Conservation (phyloP, 2,329 filamentous ascomycete genomes). For the Exophiala bonariae region DNA sequence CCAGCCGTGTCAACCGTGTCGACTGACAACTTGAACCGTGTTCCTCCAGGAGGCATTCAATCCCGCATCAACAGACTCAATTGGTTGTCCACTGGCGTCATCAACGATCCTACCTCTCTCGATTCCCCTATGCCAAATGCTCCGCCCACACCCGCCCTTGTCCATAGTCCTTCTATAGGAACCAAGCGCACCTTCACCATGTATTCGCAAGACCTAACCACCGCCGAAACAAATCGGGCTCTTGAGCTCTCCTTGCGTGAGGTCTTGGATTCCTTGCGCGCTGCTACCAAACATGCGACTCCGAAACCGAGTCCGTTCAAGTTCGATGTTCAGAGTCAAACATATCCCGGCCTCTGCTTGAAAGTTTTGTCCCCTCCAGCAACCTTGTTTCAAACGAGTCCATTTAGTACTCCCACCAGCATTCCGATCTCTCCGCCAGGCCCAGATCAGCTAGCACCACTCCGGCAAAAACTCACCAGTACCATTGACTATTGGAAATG, state of each 20-base stretch:
- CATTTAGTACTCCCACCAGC: conserved; percentile 73
- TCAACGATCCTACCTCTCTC: conserved; percentile 67
- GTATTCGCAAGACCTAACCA: conserved; percentile 24
- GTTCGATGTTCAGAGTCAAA: conserved; percentile 81
- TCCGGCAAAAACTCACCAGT: conserved; percentile 66
- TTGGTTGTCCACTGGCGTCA: conserved; percentile 77
- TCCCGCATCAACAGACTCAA: conserved; percentile 59
- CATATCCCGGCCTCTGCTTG: conserved; percentile 81
- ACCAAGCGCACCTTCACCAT: conserved; percentile 25
- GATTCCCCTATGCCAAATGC: conserved; percentile 44
- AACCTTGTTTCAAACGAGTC: conserved; percentile 72
- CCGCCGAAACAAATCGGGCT: conserved; percentile 71
- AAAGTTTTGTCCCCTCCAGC: conserved; percentile 78
- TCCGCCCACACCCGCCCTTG: conserved; percentile 30
- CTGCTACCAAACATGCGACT: conserved; percentile 58
- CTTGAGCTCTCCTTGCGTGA: conserved; percentile 84
- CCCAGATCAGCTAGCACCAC: conserved; percentile 69
- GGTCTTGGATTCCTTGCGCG: conserved; percentile 75
- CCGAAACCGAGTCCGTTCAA: conserved; percentile 58
- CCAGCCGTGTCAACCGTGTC: conserved; percentile 7
- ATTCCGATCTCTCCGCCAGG: conserved; percentile 80
- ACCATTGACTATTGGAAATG: conserved; percentile 68
- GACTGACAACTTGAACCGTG: conserved; percentile 14
- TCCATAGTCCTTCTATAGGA: conserved; percentile 23
- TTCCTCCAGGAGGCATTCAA: conserved; percentile 25